Evolutionary conservation across 768 basidiomycete genomes (phyloP), one percentile per base, ranked within the genome.

Genomic region (Kwoniella pini): DNA sequence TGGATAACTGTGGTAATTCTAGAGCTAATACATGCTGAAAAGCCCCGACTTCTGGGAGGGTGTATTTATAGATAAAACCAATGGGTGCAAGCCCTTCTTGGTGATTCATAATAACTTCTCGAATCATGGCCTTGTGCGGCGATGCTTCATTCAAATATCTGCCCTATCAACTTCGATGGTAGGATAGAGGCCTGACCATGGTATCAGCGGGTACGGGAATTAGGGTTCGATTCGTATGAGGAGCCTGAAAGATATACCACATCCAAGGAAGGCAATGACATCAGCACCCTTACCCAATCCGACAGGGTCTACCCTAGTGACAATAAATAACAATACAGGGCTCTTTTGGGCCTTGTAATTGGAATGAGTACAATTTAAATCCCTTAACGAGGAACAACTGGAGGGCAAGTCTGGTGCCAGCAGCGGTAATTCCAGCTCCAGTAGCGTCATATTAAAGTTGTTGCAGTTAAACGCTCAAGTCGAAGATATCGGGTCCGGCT

Each of bases 1-100:
- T 85, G 85, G 85, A 85, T 86, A 86, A 85, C 85, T 85, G 85
- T 86, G 85, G 85, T 85, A 86, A 85, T 85, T 85, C 84, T 85
- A 85, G 84, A 85, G 85, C 85, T 85, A 84, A 84, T 84, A 84
- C 83, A 85, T 86, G 85, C 85, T 82, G 82, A 81, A 81, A 83
- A 84, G 83, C 83, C 84, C 84, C 83, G 81, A 85, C 85, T 85
- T 84, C 82, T 77, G 83, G 84, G 78, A 84, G 83, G 84, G 57
- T 84, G 85, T 84, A 84, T 84, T 85, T 84, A 83, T 82, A 86
- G 85, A 85, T 84, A 84, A 85, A 58, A 58, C 85, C 84, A 84
- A 84, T 65, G 67, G 64, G 64, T 64, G 61, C 45, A 68, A 66
- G 71, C 70, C 69, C 74, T 72, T 42, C 55, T 62, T 85, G 85